Base-by-base conservation (phyloP, 2,329 filamentous ascomycete genomes). In the Stachybotrys chartarum region DNA sequence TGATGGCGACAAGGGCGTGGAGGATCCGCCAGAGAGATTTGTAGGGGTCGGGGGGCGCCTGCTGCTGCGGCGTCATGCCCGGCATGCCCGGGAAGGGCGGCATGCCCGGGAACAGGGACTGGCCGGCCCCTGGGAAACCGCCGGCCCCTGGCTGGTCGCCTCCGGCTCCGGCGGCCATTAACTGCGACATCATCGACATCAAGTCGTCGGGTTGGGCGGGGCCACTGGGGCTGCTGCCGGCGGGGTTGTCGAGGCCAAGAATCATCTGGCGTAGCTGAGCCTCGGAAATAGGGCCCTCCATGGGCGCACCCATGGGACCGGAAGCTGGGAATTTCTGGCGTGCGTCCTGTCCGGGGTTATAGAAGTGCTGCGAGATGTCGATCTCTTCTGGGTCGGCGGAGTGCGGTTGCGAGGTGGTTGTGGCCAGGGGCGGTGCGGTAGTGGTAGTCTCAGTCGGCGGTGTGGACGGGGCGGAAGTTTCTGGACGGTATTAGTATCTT, bases 301-400 rank as follows among this genome's bases (percentile, higher is more conserved):
- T 58, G 45, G 65, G 58, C 5, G 60, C 53, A 35, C 67, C 59
- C 35, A 70, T 62, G 53, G 75, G 64, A 53, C 74, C 71, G 24
- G 73, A 57, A 24, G 45, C 18, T n/a, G 45, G 17, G 7, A 47
- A 47, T 31, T 56, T 47, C 30, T 58, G 63, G 14, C 62, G 58
- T 7, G 53, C 52, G 7, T 63, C 59, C 10, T 72, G 71, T 30
- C 74, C 70, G 1, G 85, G 85, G 39, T 79, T 71, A 70, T 87
- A 88, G 70, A 80, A 86, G 72, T 89, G 87, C 60, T 86, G 73
- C n/a, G 87, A 89, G 61, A 93, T 91, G 68, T 92, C 88, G 59
- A 90, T 80, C 69, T 91, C 89, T 6, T 85, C 87, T 6, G 88
- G 88, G 63, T 90, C 86, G 55, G 78, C 83, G 63, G 80, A 72